Evolutionary conservation across 2,329 filamentous ascomycete genomes (phyloP), one percentile per base, ranked within the genome.

Genomic region (Diaporthe ampelina): DNA sequence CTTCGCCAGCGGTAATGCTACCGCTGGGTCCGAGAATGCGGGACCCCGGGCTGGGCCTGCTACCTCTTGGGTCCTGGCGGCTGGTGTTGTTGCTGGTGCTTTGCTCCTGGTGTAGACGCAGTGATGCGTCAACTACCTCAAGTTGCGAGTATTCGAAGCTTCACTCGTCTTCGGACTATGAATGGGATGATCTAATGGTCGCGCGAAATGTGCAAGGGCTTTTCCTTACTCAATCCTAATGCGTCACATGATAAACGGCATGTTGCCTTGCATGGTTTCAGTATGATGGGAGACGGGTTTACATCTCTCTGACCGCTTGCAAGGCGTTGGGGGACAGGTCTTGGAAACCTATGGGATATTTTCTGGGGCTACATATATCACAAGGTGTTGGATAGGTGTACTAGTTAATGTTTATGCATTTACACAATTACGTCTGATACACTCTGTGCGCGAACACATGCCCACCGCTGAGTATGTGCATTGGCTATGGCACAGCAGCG

Each of bases 1-100:
- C 8, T 80, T 81, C 54, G 80, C 81, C 74, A 78, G 83, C 54
- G 78, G 74, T 26, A 76, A 78, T 26, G 77, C 71, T 52, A 75
- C 29, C 11, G 50, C 40, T 26, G 40, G 37, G 3, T 68, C 61
- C 6, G 2, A 35, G 40, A 56, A n/a, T 24, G 45, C 56, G 6
- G 72, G 65, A 6, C 26, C n/a, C 11, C 21, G 37, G 24, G 17
- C 61, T 9, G 70, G 45, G 6, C 63, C 63, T 32, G 15, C 63
- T 3, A n/a, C 24, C 29, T 54, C 63, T 10, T 21, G 48, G 32
- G 63, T 58, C n/a, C 21, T 75, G 5, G 43, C 69, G n/a, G 57
- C 48, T 26, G 70, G 70, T 13, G 19, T 70, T 32, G 54, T 59
- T 9, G 68, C 40, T 19, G 68, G 21, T 17, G 10, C 54, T 13